Evolutionary conservation across 2,329 filamentous ascomycete genomes (phyloP).

Genomic region (Neofusicoccum cordaticola): DNA sequence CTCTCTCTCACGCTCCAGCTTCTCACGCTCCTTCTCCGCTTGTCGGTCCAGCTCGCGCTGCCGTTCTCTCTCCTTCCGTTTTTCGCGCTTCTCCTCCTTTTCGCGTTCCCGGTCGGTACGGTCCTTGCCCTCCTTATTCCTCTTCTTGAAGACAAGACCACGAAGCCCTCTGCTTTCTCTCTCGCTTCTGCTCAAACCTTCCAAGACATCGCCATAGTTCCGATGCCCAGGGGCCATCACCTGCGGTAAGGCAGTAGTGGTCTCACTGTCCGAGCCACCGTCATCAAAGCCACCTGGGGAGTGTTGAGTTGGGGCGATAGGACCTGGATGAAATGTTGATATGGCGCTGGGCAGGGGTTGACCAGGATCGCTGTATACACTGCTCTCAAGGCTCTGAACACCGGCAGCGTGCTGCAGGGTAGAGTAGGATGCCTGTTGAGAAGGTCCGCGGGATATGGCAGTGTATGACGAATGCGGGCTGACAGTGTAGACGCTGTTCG

Average conservation of each 20-base stretch:
- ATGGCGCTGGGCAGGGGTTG: constrained; percentile 19
- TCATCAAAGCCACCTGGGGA: constrained; percentile 29
- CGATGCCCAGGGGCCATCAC: constrained; percentile 21
- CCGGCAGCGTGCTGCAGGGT: constrained; percentile 4
- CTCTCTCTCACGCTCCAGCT: not conserved
- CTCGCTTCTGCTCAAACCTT: constrained; percentile 5
- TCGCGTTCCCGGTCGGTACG: constrained; percentile 17
- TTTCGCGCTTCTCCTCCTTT: constrained; percentile 18
- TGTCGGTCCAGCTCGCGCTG: not conserved
- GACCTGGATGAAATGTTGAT: constrained; percentile 22
- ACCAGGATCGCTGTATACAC: constrained; percentile 1
- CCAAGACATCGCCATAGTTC: constrained; percentile 12
- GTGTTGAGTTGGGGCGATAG: constrained; percentile 27
- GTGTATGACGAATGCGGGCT: not conserved
- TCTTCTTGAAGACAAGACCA: constrained; percentile 5
- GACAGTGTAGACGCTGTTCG: not conserved
- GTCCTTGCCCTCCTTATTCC: constrained; percentile 24
- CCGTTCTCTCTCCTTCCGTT: not conserved
- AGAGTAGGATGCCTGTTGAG: not conserved
- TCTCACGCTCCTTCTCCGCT: constrained; percentile 1
- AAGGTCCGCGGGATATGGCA: not conserved
- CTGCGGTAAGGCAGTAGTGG: constrained; percentile 35
- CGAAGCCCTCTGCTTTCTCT: constrained; percentile 13
- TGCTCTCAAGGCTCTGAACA: constrained; percentile 4
- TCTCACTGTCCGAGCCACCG: constrained; percentile 30